A percentile compares a stretch with the other conserved stretches of the same genome.
These are phyloP conservation scores for Neurospora sp. DNA, from an alignment of 495 filamentous ascomycete genomes.

Conservation along the genomic window DNA sequence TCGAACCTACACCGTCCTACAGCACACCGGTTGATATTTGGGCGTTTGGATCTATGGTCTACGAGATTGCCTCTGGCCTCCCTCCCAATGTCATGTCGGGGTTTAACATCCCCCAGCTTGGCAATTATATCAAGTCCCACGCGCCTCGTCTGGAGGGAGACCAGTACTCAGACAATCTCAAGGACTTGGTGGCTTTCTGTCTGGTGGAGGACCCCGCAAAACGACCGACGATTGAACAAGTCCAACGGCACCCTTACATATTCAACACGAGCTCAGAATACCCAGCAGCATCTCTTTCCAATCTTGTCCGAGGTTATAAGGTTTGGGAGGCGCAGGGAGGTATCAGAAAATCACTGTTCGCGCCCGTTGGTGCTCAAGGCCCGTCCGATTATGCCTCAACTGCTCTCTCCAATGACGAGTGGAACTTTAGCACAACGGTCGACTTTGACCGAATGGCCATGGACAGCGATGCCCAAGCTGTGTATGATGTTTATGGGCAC, in stretches of 20 bases:
- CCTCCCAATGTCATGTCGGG: conserved; percentile 57
- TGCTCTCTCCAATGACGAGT: conserved; percentile 52
- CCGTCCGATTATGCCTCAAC: conserved; percentile 32
- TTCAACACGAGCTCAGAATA: conserved; percentile 52
- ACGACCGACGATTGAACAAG: conserved; percentile 59
- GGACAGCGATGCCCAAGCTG: conserved; percentile 35
- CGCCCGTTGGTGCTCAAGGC: conserved; percentile 59
- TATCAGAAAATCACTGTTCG: conserved; percentile 72
- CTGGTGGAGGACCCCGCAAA: conserved; percentile 63
- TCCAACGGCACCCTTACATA: conserved; percentile 57
- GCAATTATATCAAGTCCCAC: conserved; percentile 50
- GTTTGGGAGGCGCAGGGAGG: conserved; percentile 81
- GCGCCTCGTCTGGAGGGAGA: conserved; percentile 66
- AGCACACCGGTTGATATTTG: conserved; percentile 80
- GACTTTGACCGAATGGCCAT: conserved; percentile 60
- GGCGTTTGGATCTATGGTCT: conserved; percentile 87
- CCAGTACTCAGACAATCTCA: conserved; percentile 63
- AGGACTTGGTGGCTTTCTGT: conserved; percentile 68
- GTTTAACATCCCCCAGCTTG: conserved; percentile 42
- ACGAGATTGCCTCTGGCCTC: conserved; percentile 82
- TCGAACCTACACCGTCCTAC: conserved; percentile 45
- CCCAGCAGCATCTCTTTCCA: conserved; percentile 56
- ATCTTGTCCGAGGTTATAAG: conserved; percentile 73
- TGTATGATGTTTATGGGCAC: conserved; percentile 42
- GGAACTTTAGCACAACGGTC: conserved; percentile 87